Conservation (phyloP, 441 rosid species). For the Populus hybrid region DNA sequence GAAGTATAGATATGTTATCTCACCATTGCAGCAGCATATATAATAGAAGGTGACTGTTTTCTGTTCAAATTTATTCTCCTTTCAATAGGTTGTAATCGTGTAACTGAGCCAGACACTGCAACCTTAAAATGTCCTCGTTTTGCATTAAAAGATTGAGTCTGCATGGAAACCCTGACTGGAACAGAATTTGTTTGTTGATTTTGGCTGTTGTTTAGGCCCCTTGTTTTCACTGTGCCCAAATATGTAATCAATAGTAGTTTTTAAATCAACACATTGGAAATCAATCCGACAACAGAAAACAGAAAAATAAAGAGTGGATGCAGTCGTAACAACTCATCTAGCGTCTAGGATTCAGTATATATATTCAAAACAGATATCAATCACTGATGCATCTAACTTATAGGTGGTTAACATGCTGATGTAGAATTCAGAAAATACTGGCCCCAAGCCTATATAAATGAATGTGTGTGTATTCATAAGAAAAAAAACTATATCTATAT, state of each 20-base stretch:
- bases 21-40: slow-evolving; percentile 46
- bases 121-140: neutral
- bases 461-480: neutral
- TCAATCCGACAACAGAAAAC: neutral
- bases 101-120: slow-evolving; percentile 18
- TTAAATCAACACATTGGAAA: neutral
- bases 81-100: slow-evolving; percentile 21
- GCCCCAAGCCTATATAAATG: neutral
- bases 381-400: neutral
- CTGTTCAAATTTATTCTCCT: slow-evolving; percentile 23
- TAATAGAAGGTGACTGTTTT: slow-evolving; percentile 30
- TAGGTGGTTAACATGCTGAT: neutral
- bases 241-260: neutral
- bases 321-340: neutral
- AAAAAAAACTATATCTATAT: neutral
- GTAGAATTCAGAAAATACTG: neutral
- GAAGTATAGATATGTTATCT: slow-evolving; percentile 10
- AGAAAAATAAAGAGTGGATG: neutral
- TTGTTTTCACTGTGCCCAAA: slow-evolving; percentile 12
- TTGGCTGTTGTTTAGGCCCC: slow-evolving; percentile 11
- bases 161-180: slow-evolving; percentile 20
- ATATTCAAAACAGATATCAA: neutral
- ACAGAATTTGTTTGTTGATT: neutral
- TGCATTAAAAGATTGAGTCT: neutral
- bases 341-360: neutral